Base-by-base conservation (phyloP, 257 asterid genomes). In the Gentiana macrophylla region DNA sequence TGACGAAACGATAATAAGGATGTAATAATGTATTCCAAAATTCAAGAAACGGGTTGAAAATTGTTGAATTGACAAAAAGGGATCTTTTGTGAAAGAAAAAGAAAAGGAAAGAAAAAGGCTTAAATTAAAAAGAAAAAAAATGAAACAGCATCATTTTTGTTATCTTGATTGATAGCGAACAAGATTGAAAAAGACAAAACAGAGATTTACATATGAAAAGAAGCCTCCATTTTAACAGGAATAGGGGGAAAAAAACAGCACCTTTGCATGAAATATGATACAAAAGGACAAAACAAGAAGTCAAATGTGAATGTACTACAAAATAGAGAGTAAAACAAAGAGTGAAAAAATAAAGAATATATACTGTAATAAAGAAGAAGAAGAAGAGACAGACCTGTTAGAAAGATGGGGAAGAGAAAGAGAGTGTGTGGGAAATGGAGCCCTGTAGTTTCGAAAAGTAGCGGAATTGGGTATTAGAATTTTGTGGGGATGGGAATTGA, bases 251-350 rank as follows among this genome's bases (percentile, higher is more conserved):
- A 37, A 37, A 33, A 50, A 32, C 38, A 49, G 35, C 45, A 61
- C 59, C 45, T 61, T 52, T 62, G 66, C 66, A 62, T 52, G 66
- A 41, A 4, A 41, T 11, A 41, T 35, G 37, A 44, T 48, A 5
- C 47, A 47, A 58, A 5, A 33, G 0, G 51, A 56, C 10, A 36
- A 4, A 58, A 0, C 8, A 4, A n/a, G 24, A 33, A 34, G 50
- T 35, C 10, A 32, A 3, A n/a, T 1, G 43, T 55, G 47, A 35
- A 35, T 37, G 35, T 32, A 33, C 1, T 13, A 44, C 32, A 46
- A 34, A 34, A 8, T 2, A 24, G 2, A 9, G 4, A 38, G 12
- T 49, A 0, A 50, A 33, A 50, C 6, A 15, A 50, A 15, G 13
- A 48, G 1, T 5, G 53, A 2, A 50, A 50, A 15, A 3, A 24